Percentiles rank a stretch among this genome's conserved stretches.
Evolutionary conservation across 2,329 filamentous ascomycete species (phyloP).

Genomic region (Pyricularia sp.): DNA sequence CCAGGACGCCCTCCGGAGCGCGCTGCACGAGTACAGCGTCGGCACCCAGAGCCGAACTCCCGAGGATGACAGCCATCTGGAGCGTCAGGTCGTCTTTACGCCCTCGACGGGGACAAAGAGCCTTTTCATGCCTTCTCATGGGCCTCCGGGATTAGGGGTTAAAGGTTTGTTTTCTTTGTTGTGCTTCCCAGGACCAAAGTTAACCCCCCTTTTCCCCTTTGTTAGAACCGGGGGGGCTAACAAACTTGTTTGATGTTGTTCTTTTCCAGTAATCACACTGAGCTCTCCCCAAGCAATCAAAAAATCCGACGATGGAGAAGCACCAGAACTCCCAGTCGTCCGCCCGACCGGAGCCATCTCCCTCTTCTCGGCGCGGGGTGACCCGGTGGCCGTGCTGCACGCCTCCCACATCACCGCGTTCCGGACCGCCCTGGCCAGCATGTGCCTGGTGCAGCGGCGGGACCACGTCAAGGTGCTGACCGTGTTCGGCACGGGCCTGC

Average conservation of each 20-base stretch:
- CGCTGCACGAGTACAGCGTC: conserved; percentile 54
- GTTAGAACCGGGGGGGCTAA: background rate
- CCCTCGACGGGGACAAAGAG: conserved; percentile 45
- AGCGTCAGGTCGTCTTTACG: conserved; percentile 38
- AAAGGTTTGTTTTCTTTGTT: conserved; percentile 41
- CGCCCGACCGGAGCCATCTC: conserved; percentile 59
- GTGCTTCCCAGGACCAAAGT: background rate
- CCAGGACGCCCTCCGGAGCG: conserved; percentile 34
- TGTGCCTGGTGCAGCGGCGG: conserved; percentile 56
- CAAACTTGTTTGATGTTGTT: background rate
- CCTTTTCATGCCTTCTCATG: conserved; percentile 66
- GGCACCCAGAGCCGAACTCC: conserved; percentile 33
- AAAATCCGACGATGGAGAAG: background rate
- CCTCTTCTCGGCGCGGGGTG: conserved; percentile 54
- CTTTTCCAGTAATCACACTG: conserved; percentile 50
- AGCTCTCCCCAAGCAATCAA: conserved; percentile 27
- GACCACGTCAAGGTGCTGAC: conserved; percentile 64
- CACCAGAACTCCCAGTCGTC: conserved; percentile 19
- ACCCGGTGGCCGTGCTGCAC: conserved; percentile 59
- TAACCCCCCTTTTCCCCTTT: background rate
- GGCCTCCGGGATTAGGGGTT: conserved; percentile 53
- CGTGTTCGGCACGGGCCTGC: conserved; percentile 80
- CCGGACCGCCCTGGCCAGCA: conserved; percentile 65
- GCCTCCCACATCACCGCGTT: conserved; percentile 71
- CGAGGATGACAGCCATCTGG: conserved; percentile 44